Evolutionary conservation across 768 basidiomycete species (phyloP).

Genomic region (Tylopilus intermedius): DNA sequence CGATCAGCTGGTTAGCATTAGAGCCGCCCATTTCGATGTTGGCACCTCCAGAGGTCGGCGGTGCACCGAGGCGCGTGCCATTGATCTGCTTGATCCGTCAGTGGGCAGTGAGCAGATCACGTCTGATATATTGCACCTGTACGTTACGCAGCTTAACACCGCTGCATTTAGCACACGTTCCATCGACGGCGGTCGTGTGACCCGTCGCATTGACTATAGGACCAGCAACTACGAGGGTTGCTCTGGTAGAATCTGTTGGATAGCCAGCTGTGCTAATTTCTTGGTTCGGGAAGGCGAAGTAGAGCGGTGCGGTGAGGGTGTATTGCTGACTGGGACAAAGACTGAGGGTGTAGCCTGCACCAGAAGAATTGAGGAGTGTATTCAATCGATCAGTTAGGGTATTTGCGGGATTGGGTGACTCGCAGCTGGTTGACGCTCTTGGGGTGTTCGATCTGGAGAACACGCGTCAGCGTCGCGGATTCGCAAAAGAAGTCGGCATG

Average conservation of each 20-base stretch:
- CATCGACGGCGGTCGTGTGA: conserved; percentile 70
- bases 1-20: conserved; percentile 67
- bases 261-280: conserved; percentile 81
- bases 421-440: conserved; percentile 18
- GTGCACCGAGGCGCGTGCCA: conserved; percentile 56
- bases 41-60: conserved; percentile 56
- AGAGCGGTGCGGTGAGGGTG: conserved; percentile 57
- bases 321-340: conserved; percentile 66
- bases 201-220: conserved; percentile 56
- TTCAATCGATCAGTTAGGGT: conserved; percentile 64
- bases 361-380: conserved; percentile 56
- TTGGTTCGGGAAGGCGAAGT: conserved; percentile 62
- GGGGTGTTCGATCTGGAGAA: conserved; percentile 1
- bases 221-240: conserved; percentile 65
- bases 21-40: conserved; percentile 84
- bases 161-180: conserved; percentile 53
- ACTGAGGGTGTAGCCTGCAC: conserved; percentile 57
- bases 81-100: conserved; percentile 49
- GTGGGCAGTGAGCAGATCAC: background rate
- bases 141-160: conserved; percentile 66
- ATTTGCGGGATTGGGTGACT: conserved; percentile 52
- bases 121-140: conserved; percentile 41
- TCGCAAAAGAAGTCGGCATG: background rate
- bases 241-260: conserved; percentile 62
- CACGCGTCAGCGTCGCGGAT: conserved; percentile 1